A percentile compares a stretch with the other conserved stretches of the same genome.
phyloP scores from a whole-genome alignment of 2,329 filamentous ascomycete genomes.

The Taxawa tesnikishii region DNA sequence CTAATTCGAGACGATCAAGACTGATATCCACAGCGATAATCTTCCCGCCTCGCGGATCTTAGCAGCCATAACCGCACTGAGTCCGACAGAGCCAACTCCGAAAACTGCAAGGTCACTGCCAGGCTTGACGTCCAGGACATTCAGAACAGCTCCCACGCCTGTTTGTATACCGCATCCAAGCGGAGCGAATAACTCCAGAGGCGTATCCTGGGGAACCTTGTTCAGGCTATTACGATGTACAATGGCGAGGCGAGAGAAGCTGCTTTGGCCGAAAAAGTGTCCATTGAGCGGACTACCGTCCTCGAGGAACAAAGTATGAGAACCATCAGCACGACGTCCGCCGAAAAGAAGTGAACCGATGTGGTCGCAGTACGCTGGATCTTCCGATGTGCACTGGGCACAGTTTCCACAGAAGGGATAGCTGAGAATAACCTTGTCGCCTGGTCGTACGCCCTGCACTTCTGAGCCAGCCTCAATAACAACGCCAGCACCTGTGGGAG shows the following conservation, averaged over 20 bases:
- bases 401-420: conserved; percentile 31
- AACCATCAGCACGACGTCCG: conserved; percentile 3
- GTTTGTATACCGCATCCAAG: conserved; percentile 33
- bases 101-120: conserved; percentile 22
- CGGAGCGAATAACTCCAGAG: conserved; percentile 23
- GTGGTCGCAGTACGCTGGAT: conserved; percentile 33
- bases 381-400: conserved; percentile 28
- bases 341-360: conserved; percentile 31
- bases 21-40: conserved; percentile 37
- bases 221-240: conserved; percentile 18
- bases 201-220: conserved; percentile 14
- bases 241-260: conserved; percentile 19
- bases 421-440: conserved; percentile 31
- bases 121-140: conserved; percentile 18
- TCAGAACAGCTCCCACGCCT: conserved; percentile 29
- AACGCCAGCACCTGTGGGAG: conserved; percentile 10
- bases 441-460: conserved; percentile 7
- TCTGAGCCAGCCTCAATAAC: conserved; percentile 10
- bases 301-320: neutral
- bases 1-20: conserved; percentile 27
- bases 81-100: conserved; percentile 29
- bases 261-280: conserved; percentile 26
- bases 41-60: conserved; percentile 15
- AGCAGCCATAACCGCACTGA: conserved; percentile 28
- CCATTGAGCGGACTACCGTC: conserved; percentile 9